phyloP scores from a whole-genome alignment of 805 yeast genomes.

The Lipomyces japonicus region DNA sequence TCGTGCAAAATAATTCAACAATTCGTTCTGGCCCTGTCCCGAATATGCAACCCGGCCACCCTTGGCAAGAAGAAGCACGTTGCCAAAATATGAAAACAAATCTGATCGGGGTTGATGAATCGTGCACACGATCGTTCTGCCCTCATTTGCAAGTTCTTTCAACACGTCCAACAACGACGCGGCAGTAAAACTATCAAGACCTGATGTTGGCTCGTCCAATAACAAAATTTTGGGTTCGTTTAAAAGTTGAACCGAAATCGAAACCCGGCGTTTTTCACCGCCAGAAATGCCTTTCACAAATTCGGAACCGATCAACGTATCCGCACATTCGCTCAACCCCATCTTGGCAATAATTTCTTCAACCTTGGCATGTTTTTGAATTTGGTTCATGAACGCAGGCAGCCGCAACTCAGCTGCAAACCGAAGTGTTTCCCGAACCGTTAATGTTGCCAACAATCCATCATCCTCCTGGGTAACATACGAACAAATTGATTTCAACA shows the following conservation, averaged over 20 bases:
- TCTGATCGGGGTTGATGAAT: conserved; percentile 81
- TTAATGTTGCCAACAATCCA: conserved; percentile 62
- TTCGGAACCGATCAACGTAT: conserved; percentile 63
- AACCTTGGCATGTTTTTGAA: conserved; percentile 49
- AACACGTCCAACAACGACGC: conserved; percentile 61
- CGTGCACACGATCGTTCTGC: conserved; percentile 67
- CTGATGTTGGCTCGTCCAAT: conserved; percentile 87
- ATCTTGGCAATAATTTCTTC: conserved; percentile 58
- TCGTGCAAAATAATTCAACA: conserved; percentile 48
- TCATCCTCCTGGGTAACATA: conserved; percentile 80
- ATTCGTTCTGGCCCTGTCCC: conserved; percentile 46
- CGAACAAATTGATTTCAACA: conserved; percentile 49
- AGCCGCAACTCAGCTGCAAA: conserved; percentile 69
- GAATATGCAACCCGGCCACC: conserved; percentile 64
- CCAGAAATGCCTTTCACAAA: conserved; percentile 64
- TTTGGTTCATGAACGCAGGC: conserved; percentile 41
- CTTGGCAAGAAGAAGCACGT: conserved; percentile 66
- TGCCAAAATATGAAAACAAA: conserved; percentile 61
- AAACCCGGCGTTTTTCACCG: conserved; percentile 78
- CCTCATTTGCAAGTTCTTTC: conserved; percentile 50
- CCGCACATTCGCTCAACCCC: conserved; percentile 73
- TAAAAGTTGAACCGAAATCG: conserved; percentile 74
- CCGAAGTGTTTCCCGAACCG: conserved; percentile 71
- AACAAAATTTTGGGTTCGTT: conserved; percentile 68
- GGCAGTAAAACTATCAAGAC: conserved; percentile 77